A percentile compares a stretch with the other conserved stretches of the same genome.
phyloP scores from a whole-genome alignment of 495 filamentous ascomycete species.

The Glonium stellatum region DNA sequence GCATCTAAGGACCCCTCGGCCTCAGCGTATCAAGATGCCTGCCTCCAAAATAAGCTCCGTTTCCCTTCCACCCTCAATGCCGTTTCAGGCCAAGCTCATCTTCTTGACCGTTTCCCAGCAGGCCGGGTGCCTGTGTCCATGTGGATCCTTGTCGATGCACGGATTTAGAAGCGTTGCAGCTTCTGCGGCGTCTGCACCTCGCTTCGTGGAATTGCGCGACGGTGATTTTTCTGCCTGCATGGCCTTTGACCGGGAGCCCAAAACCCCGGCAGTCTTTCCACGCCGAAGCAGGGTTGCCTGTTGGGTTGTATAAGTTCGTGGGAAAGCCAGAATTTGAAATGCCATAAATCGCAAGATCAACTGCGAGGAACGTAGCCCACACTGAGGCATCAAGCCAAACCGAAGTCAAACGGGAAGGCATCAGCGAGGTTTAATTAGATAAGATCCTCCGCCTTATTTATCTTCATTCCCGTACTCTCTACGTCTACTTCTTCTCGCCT shows the following conservation, averaged over 20 bases:
- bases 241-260: background rate
- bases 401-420: too few relatives aligned
- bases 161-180: background rate
- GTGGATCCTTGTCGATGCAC: background rate
- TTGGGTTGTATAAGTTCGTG: background rate
- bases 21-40: background rate
- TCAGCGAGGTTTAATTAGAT: too few relatives aligned
- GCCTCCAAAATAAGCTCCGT: background rate
- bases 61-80: background rate
- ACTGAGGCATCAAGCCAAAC: too few relatives aligned
- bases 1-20: background rate
- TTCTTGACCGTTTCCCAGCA: background rate
- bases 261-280: too few relatives aligned
- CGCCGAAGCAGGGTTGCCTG: too few relatives aligned
- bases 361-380: too few relatives aligned
- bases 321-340: background rate
- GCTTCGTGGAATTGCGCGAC: background rate
- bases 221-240: background rate
- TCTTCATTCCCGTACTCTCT: too few relatives aligned
- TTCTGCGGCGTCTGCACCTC: constrained; percentile 1
- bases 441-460: too few relatives aligned
- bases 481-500: too few relatives aligned
- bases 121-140: background rate
- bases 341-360: too few relatives aligned
- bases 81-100: background rate